Conservation (phyloP, 176 grass and related monocot genomes). For the Oryza australiensis region DNA sequence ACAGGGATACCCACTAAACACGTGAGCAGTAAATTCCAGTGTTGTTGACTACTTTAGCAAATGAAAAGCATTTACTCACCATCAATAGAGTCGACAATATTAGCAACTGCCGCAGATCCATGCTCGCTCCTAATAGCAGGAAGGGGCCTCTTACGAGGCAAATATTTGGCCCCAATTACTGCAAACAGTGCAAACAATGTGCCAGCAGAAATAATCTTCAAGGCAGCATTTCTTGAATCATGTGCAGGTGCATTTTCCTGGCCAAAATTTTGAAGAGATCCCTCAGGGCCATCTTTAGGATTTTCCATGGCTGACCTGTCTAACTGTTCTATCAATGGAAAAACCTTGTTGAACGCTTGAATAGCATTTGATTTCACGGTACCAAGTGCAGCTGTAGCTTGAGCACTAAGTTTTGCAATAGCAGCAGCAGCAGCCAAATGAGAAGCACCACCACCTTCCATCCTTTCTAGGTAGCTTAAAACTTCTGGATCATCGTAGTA, state of each 20-base stretch:
- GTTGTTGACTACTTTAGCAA: not conserved
- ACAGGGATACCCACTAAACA: slow-evolving; percentile 7
- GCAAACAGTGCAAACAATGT: slow-evolving; percentile 66
- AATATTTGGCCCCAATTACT: slow-evolving; percentile 57
- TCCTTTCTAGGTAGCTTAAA: slow-evolving; percentile 87
- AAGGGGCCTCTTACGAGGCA: slow-evolving; percentile 61
- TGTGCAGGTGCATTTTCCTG: slow-evolving; percentile 24
- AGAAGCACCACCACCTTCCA: slow-evolving; percentile 70
- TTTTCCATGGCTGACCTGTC: slow-evolving; percentile 40
- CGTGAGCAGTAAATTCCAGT: not conserved
- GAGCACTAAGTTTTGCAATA: slow-evolving; percentile 78
- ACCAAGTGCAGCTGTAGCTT: slow-evolving; percentile 78
- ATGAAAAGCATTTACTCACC: slow-evolving; percentile 27
- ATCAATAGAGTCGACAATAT: slow-evolving; percentile 47
- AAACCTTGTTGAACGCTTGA: slow-evolving; percentile 84
- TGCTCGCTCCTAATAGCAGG: slow-evolving; percentile 46
- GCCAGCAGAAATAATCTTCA: slow-evolving; percentile 71
- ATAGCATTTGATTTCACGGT: slow-evolving; percentile 81
- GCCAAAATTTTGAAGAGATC: slow-evolving; percentile 39
- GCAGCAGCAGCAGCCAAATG: slow-evolving; percentile 87
- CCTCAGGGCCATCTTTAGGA: slow-evolving; percentile 31
- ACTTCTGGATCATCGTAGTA: slow-evolving; percentile 87
- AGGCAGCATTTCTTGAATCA: slow-evolving; percentile 51
- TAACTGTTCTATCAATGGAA: slow-evolving; percentile 68
- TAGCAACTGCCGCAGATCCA: slow-evolving; percentile 42